Conservation (phyloP, 2,329 filamentous ascomycete species). For the Cytospora piceae region DNA sequence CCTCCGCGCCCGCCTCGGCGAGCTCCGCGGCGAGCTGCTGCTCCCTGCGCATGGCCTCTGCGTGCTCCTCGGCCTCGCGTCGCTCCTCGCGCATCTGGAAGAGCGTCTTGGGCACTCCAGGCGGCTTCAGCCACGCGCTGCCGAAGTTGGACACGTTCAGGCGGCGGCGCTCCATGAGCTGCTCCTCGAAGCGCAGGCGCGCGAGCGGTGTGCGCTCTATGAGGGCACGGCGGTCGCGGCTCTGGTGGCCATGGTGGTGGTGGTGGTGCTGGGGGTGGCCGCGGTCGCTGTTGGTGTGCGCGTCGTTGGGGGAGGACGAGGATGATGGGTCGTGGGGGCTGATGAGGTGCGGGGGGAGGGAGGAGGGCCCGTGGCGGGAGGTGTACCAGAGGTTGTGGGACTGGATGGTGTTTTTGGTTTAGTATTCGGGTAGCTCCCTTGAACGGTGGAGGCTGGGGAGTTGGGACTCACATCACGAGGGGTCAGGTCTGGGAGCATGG, state of each 20-base stretch:
- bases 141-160: slow-evolving; percentile 85
- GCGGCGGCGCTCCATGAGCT: slow-evolving; percentile 74
- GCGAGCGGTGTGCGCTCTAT: slow-evolving; percentile 66
- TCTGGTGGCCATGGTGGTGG: slow-evolving; percentile 33
- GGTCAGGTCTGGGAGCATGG: slow-evolving; percentile 67
- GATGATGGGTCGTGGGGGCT: slow-evolving; percentile 28
- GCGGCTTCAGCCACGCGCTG: slow-evolving; percentile 86
- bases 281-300: slow-evolving; percentile 36
- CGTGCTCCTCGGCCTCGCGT: slow-evolving; percentile 84
- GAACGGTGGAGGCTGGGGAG: not conserved
- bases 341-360: slow-evolving; percentile 26
- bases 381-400: slow-evolving; percentile 76
- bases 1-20: slow-evolving; percentile 65
- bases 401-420: slow-evolving; percentile 45
- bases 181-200: slow-evolving; percentile 75
- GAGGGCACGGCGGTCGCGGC: slow-evolving; percentile 40
- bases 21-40: slow-evolving; percentile 73
- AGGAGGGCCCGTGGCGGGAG: slow-evolving; percentile 58
- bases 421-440: slow-evolving; percentile 27
- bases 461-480: slow-evolving; percentile 66
- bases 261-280: slow-evolving; percentile 37
- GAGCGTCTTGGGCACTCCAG: slow-evolving; percentile 85
- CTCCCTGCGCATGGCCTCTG: slow-evolving; percentile 72
- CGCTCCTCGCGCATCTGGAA: slow-evolving; percentile 89
- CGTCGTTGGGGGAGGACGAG: slow-evolving; percentile 38